Percentiles rank a stretch among this genome's conserved stretches.
phyloP scores from a whole-genome alignment of 2,329 filamentous ascomycete species.

The Arthrobotrys sphaeroides region DNA sequence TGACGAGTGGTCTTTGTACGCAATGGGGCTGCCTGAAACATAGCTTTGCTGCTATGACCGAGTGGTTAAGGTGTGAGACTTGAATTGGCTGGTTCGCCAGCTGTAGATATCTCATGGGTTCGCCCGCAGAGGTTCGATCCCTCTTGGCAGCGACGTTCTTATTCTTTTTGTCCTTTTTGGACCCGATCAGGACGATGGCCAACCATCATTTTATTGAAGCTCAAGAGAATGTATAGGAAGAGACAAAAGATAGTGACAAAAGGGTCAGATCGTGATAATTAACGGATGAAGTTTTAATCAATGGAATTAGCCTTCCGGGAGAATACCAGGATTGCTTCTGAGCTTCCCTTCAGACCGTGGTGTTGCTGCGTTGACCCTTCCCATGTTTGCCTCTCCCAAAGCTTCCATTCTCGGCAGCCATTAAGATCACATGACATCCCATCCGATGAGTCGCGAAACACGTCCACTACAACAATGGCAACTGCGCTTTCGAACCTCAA shows the following conservation, averaged over 20 bases:
- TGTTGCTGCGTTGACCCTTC: neutral
- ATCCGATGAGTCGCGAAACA: slow-evolving; percentile 50
- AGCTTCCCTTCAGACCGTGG: too few relatives aligned
- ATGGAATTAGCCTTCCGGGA: neutral
- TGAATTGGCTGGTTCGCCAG: slow-evolving; percentile 32
- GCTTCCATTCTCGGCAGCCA: neutral
- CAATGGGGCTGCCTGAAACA: neutral
- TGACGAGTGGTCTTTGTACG: neutral
- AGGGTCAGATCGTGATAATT: too few relatives aligned
- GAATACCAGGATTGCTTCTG: too few relatives aligned
- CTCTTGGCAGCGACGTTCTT: slow-evolving; percentile 52
- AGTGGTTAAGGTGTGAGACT: slow-evolving; percentile 55
- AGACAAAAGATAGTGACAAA: too few relatives aligned
- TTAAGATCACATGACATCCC: slow-evolving; percentile 28
- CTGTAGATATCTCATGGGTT: slow-evolving; percentile 51
- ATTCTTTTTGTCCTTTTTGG: slow-evolving; percentile 31
- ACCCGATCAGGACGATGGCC: neutral
- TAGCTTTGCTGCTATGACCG: slow-evolving; percentile 53
- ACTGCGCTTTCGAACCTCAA: neutral
- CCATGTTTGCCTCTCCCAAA: slow-evolving; percentile 3
- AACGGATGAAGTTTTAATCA: too few relatives aligned
- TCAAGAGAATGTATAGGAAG: too few relatives aligned
- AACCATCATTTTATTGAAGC: too few relatives aligned
- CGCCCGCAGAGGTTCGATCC: slow-evolving; percentile 55
- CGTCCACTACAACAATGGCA: slow-evolving; percentile 12